phyloP scores from a whole-genome alignment of 495 filamentous ascomycete species.

The Aspergillus incahuasiensis region DNA sequence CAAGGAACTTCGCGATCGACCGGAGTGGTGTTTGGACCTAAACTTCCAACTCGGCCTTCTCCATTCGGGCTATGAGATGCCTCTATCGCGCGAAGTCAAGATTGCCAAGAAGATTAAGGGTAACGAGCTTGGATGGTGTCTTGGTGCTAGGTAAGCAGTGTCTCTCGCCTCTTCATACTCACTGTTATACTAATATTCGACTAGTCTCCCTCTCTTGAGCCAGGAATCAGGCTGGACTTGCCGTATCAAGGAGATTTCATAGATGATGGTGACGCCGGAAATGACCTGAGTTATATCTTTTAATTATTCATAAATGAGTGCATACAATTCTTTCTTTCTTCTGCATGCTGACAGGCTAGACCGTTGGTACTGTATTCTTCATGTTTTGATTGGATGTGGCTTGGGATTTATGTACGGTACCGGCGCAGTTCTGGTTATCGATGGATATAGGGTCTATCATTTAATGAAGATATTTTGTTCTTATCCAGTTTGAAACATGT shows the following conservation, averaged over 20 bases:
- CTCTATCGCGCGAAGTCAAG: conserved; percentile 88
- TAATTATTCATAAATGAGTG: conserved; percentile 26
- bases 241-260: conserved; percentile 59
- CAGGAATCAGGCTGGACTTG: conserved; percentile 75
- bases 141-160: conserved; percentile 78
- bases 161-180: conserved; percentile 5
- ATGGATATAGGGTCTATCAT: conserved; percentile 3
- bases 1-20: conserved; percentile 68
- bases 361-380: conserved; percentile 12
- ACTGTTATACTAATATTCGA: conserved; percentile 29
- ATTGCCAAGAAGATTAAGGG: conserved; percentile 98
- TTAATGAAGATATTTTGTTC: neutral
- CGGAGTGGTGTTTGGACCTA: conserved; percentile 89
- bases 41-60: conserved; percentile 91
- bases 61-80: conserved; percentile 98
- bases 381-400: conserved; percentile 3
- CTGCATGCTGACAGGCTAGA: conserved; percentile 26
- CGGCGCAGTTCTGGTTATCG: conserved; percentile 9
- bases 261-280: conserved; percentile 21
- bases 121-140: conserved; percentile 96
- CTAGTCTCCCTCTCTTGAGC: conserved; percentile 67
- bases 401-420: conserved; percentile 21
- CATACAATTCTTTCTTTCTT: conserved; percentile 23
- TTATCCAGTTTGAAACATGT: neutral
- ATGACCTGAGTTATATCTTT: conserved; percentile 18